Evolutionary conservation across 805 yeast genomes (phyloP).

Genomic region (Yamadazyma kitorensis): DNA sequence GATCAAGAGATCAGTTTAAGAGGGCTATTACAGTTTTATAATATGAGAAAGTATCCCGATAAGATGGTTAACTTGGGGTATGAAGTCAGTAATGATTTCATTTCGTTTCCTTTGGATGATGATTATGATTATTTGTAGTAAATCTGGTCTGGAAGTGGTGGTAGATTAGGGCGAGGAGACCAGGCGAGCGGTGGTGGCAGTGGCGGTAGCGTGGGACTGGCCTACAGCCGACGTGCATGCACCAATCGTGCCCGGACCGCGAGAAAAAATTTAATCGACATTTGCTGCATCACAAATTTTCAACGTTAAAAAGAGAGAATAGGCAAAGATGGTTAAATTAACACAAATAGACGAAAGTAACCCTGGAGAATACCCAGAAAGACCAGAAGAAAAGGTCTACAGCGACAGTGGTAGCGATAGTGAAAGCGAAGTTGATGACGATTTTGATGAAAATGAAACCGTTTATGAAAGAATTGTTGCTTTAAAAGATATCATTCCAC

Average conservation of each 20-base stretch:
- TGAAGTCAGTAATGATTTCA: slow-evolving; percentile 16
- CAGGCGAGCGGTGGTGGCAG: too few relatives aligned
- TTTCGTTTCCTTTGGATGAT: slow-evolving; percentile 12
- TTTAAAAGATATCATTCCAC: slow-evolving; percentile 87
- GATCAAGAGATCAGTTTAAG: slow-evolving; percentile 85
- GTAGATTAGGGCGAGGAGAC: too few relatives aligned
- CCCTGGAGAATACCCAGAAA: slow-evolving; percentile 29
- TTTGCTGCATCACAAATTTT: background rate
- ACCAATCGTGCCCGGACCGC: too few relatives aligned
- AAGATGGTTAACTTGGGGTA: slow-evolving; percentile 60
- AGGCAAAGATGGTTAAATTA: slow-evolving; percentile 73
- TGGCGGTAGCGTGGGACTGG: background rate
- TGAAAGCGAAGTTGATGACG: slow-evolving; percentile 62
- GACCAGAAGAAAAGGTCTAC: slow-evolving; percentile 22
- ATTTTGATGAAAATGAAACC: slow-evolving; percentile 82
- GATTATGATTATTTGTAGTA: slow-evolving; percentile 9
- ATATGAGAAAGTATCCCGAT: slow-evolving; percentile 52
- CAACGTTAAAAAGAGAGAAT: too few relatives aligned
- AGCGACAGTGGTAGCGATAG: slow-evolving; percentile 33
- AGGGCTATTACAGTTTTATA: slow-evolving; percentile 74
- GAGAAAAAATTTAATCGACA: slow-evolving; percentile 1
- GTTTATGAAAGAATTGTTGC: slow-evolving; percentile 85
- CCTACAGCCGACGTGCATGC: background rate
- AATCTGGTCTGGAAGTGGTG: background rate
- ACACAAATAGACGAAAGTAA: slow-evolving; percentile 67